Evolutionary conservation across 1,284 basidiomycete genomes (phyloP).

Genomic region (Rhodotorula sp.): DNA sequence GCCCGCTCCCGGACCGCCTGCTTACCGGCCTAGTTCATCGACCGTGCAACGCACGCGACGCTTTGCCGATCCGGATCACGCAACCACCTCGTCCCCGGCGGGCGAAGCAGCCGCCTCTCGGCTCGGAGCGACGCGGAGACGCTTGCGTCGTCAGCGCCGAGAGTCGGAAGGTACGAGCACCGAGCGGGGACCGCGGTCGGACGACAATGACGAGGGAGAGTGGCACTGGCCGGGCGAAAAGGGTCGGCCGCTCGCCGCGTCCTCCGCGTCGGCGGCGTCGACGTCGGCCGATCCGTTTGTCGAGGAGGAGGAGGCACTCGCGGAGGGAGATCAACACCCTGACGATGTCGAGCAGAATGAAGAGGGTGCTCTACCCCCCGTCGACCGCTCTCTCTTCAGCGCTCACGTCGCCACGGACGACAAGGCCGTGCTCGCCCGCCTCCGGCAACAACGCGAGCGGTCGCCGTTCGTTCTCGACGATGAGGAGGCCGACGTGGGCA

Average conservation of each 20-base stretch:
- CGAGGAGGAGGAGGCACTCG: not conserved
- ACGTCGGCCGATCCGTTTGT: not conserved
- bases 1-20: slow-evolving; percentile 36
- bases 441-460: slow-evolving; percentile 10
- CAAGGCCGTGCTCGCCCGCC: slow-evolving; percentile 35
- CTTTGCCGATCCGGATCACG: not conserved
- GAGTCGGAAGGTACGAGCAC: not conserved
- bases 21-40: slow-evolving; percentile 28
- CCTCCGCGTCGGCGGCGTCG: not conserved
- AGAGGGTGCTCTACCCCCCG: not conserved
- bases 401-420: slow-evolving; percentile 41
- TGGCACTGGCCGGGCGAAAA: slow-evolving; percentile 41
- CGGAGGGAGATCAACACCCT: not conserved
- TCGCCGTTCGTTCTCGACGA: not conserved
- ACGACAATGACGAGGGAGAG: slow-evolving; percentile 7
- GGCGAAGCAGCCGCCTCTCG: not conserved
- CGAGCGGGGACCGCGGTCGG: not conserved
- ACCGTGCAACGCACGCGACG: slow-evolving; percentile 25
- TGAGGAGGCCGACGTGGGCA: not conserved
- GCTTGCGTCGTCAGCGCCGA: not conserved
- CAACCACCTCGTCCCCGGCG: not conserved
- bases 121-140: not conserved
- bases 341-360: not conserved
- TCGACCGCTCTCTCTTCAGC: slow-evolving; percentile 24
- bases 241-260: not conserved